Base-by-base conservation (phyloP, 176 grass and related monocot genomes). In the Tillandsia leiboldiana region DNA sequence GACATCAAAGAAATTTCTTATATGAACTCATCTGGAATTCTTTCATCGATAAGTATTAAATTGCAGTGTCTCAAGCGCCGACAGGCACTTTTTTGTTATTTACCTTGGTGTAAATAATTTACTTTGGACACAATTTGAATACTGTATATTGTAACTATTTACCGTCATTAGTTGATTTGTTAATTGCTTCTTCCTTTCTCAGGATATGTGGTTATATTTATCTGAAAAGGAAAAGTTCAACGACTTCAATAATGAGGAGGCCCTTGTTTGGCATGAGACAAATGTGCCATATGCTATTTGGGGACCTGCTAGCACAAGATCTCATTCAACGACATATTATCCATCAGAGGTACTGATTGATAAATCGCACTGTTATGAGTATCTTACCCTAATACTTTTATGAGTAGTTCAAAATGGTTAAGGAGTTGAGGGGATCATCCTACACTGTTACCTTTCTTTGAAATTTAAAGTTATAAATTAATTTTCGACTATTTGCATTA, bases 151-250 rank as follows among this genome's bases (percentile, higher is more conserved):
- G 56, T 61, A 18, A 61, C 17, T 61, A 61, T 61, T 61, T 61
- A 18, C 56, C 22, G 1, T 61, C 13, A 6, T 42, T 42, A 7
- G 33, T 42, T 42, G 33, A 42, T 42, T 6, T 42, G 33, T 42
- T 42, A 42, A 42, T 42, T 42, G 4, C 33, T 42, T 49, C 70
- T 56, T 78, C 51, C 23, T 69, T 58, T 22, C 20, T 15, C 83
- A 99, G 95, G 95, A 99, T 78, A 94, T 99, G 95, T 99, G 95
- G 95, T 76, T 99, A 52, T 99, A 99, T 88, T 83, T 99, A 64
- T 88, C 95, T 14, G 90, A 90, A 57, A 75, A 80, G 1, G 90
- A 93, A 58, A 91, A 94, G 70, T 99, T 99, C 68, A 99, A 84
- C 10, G 90, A 94, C 53, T 99, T 99, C 49, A 58, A 70, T 71